These are phyloP conservation scores for Ascochyta rabiei DNA, from an alignment of 2,329 filamentous ascomycete genomes.

Conservation along the genomic window DNA sequence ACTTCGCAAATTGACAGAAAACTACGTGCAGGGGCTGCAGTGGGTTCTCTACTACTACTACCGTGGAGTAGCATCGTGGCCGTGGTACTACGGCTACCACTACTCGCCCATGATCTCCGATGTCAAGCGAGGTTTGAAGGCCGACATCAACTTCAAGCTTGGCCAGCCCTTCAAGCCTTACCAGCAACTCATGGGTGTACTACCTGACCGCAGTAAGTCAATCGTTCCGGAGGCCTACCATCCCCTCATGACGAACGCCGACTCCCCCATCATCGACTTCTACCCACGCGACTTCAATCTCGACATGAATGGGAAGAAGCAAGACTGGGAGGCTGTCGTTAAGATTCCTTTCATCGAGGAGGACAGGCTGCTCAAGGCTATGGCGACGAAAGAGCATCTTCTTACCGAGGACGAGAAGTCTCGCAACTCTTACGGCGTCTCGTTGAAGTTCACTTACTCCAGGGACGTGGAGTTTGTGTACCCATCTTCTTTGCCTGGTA, in stretches of 20 bases:
- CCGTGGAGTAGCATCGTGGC: conserved; percentile 94
- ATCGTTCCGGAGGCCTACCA: conserved; percentile 90
- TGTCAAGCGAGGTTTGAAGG: conserved; percentile 83
- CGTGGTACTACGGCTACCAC: conserved; percentile 97
- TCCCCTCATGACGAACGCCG: conserved; percentile 86
- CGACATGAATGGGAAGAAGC: conserved; percentile 99
- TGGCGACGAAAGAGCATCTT: conserved; percentile 80
- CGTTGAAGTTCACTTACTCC: conserved; percentile 90
- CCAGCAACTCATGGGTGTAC: conserved; percentile 96
- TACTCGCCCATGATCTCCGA: conserved; percentile 98
- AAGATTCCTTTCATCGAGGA: conserved; percentile 99
- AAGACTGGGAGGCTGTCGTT: conserved; percentile 99
- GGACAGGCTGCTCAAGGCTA: conserved; percentile 79
- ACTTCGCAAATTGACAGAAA: conserved; percentile 82
- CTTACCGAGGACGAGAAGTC: conserved; percentile 79
- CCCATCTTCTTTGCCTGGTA: conserved; percentile 82
- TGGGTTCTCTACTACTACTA: conserved; percentile 99
- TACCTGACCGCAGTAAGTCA: conserved; percentile 95
- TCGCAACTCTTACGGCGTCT: conserved; percentile 89
- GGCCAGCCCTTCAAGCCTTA: conserved; percentile 95
- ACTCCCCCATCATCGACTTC: conserved; percentile 96
- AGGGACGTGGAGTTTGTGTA: conserved; percentile 79
- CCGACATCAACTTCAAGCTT: conserved; percentile 88
- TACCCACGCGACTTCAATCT: conserved; percentile 96
- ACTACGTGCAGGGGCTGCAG: conserved; percentile 96